Conservation (phyloP, 176 grass and related monocot species). For the Otatea glauca region DNA sequence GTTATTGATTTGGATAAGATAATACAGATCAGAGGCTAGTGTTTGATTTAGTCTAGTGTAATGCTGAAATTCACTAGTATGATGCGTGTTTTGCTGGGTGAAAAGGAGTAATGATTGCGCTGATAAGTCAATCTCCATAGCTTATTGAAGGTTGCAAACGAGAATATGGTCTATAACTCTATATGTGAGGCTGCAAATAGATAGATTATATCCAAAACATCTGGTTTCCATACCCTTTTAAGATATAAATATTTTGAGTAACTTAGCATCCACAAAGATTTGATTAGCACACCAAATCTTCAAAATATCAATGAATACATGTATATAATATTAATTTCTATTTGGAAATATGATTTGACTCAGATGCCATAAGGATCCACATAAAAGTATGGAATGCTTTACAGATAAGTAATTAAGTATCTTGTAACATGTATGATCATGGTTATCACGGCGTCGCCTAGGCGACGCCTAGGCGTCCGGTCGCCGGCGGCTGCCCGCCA, state of each 20-base stretch:
- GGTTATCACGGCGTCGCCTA: too few species aligned
- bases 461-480: too few species aligned
- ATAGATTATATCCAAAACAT: neutral
- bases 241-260: neutral
- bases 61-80: neutral
- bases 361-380: neutral
- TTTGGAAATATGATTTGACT: neutral
- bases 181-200: too few species aligned
- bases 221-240: neutral
- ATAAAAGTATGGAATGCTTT: neutral
- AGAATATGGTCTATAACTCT: too few species aligned
- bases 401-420: neutral
- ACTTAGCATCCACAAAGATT: neutral
- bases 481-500: too few species aligned
- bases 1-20: conserved; percentile 16
- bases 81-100: neutral
- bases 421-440: neutral
- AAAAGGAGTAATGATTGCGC: neutral
- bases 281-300: neutral
- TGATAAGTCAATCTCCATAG: neutral
- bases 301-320: neutral
- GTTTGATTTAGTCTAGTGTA: neutral
- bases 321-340: neutral
- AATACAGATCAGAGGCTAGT: neutral
- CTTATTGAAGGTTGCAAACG: too few species aligned